Evolutionary conservation across 176 grass and related monocot genomes (phyloP).

Genomic region (Hordeum marinum): DNA sequence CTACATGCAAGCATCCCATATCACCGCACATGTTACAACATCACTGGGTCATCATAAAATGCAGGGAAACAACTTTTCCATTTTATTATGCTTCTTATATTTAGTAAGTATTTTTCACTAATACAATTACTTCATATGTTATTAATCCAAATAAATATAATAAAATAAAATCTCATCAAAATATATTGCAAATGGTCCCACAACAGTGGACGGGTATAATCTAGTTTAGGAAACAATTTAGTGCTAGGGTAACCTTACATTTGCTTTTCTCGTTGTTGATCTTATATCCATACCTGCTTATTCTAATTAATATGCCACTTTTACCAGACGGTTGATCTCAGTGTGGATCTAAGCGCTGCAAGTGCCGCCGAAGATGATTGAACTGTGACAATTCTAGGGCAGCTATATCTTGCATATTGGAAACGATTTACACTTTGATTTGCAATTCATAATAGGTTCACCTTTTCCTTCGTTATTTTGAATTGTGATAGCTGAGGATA

Average conservation of each 20-base stretch:
- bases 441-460: neutral
- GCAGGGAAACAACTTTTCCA: too few relatives aligned
- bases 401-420: constrained; percentile 13
- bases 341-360: constrained; percentile 84
- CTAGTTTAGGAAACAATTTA: neutral
- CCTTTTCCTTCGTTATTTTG: neutral
- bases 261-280: neutral
- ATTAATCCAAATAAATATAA: too few relatives aligned
- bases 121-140: too few relatives aligned
- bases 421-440: constrained; percentile 10
- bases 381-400: neutral
- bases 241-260: neutral
- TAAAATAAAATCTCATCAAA: too few relatives aligned
- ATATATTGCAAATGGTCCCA: too few relatives aligned
- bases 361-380: constrained; percentile 79
- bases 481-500: neutral
- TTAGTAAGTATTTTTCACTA: too few relatives aligned
- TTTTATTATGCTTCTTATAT: too few relatives aligned
- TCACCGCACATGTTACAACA: too few relatives aligned
- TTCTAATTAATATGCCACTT: constrained; percentile 6
- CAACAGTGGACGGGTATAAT: too few relatives aligned
- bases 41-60: too few relatives aligned
- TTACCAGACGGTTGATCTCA: constrained; percentile 61
- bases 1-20: too few relatives aligned
- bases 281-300: neutral